A percentile compares a stretch with the other conserved stretches of the same genome.
Conservation (phyloP, 805 yeast genomes). For the Candida hungchunana region DNA sequence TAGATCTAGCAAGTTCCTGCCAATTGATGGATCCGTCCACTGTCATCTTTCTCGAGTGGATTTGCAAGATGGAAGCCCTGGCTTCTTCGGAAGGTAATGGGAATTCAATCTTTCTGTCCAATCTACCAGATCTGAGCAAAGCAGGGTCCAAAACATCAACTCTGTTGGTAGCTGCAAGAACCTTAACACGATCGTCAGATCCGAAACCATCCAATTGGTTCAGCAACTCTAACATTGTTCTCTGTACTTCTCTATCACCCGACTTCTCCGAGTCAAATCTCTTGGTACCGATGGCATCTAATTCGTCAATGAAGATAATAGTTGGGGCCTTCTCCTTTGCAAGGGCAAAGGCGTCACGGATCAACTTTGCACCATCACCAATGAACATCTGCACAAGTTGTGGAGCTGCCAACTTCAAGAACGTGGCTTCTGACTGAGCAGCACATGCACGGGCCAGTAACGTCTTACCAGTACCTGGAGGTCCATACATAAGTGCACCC, state of each 20-base stretch:
- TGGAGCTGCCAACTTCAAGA: constrained; percentile 94
- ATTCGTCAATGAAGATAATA: constrained; percentile 94
- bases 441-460: constrained; percentile 98
- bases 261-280: constrained; percentile 96
- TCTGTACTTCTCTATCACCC: constrained; percentile 97
- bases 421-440: constrained; percentile 96
- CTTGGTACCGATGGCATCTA: constrained; percentile 98
- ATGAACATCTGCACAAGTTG: constrained; percentile 97
- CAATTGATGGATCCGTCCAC: constrained; percentile 90
- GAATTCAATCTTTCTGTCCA: constrained; percentile 96
- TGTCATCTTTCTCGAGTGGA: constrained; percentile 96
- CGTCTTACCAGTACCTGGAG: constrained; percentile 99
- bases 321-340: constrained; percentile 99
- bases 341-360: constrained; percentile 94
- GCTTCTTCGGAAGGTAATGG: constrained; percentile 98
- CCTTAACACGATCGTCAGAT: constrained; percentile 95
- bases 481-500: constrained; percentile 98
- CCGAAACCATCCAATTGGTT: constrained; percentile 98
- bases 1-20: constrained; percentile 96
- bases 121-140: constrained; percentile 90
- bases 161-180: constrained; percentile 96
- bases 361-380: constrained; percentile 98
- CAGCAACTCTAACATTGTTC: constrained; percentile 97
- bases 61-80: constrained; percentile 92
- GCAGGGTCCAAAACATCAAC: constrained; percentile 99